phyloP scores from a whole-genome alignment of 371 early-diverging fungal species.

The Apophysomyces elegans region DNA sequence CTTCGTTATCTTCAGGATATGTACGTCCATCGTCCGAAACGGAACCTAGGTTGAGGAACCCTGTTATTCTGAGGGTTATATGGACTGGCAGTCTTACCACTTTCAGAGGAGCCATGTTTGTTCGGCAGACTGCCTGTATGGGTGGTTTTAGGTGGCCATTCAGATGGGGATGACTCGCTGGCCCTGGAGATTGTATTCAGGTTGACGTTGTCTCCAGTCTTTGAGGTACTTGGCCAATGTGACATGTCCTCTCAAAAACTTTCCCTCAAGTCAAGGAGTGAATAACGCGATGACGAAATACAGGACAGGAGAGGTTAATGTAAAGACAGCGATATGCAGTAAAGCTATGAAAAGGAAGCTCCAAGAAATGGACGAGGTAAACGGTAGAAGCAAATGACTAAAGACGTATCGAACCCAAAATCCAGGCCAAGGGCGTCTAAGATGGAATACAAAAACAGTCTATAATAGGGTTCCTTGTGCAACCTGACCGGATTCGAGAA shows the following conservation, averaged over 20 bases:
- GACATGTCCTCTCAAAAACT: slow-evolving; percentile 5
- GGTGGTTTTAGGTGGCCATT: slow-evolving; percentile 1
- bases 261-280: neutral
- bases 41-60: slow-evolving; percentile 17
- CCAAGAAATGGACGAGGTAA: neutral
- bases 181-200: slow-evolving; percentile 11
- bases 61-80: neutral
- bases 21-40: slow-evolving; percentile 37
- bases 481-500: neutral
- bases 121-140: neutral
- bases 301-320: no score
- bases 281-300: neutral
- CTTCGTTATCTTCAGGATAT: slow-evolving; percentile 42
- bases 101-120: slow-evolving; percentile 10
- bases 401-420: neutral
- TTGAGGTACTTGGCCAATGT: slow-evolving; percentile 8
- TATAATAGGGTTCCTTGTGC: slow-evolving; percentile 2
- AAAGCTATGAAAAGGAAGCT: no score
- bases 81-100: slow-evolving; percentile 1
- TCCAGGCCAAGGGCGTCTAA: slow-evolving; percentile 4
- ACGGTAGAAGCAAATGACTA: neutral
- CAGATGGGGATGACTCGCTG: slow-evolving; percentile 5
- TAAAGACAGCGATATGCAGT: no score
- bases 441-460: neutral
- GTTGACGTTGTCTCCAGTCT: slow-evolving; percentile 7